Evolutionary conservation across 306 rosid genomes (phyloP), one percentile per base, ranked within the genome.

Genomic region (Biancaea sappan): DNA sequence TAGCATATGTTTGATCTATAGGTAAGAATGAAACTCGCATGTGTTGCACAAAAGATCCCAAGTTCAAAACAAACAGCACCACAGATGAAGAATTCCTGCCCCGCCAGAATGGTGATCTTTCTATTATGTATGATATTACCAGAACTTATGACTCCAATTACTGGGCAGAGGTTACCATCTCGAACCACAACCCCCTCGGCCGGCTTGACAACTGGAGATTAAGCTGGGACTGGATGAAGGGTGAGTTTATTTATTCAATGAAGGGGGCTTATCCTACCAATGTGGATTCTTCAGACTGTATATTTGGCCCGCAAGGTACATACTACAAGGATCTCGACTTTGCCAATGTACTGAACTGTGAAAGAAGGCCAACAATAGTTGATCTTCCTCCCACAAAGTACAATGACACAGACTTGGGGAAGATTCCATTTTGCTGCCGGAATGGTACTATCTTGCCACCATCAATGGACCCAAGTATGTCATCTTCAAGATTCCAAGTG

Each of bases 121-220:
- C 86, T 16, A 88, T 92, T 14, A 88, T 87, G 84, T 94, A 92
- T 59, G 99, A 94, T 81, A 89, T 92, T 44, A 87, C 58, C 61
- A 84, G 73, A 60, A 85, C 99, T 5, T 87, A 82, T 16, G 81
- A 77, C 4, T 86, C 97, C 22, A 83, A 65, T 78, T 94, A 94
- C 77, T 80, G 78, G 79, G 92, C 95, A 19, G 91, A 91, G 52
- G 95, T 94, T 11, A 88, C 93, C 11, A 87, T 94, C 4, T 24
- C 86, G 26, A 94, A 90, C 83, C 87, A 92, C 54, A 90, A 92
- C 77, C 62, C 93, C 8, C 89, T 94, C 6, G 99, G 96, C 8
- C 97, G 97, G 81, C 95, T 94, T 75, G 97, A 94, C 75, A 73
- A 85, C 68, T 94, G 99, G 99, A 79, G 73, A 72, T 62, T 94